Evolutionary conservation across 2,329 filamentous ascomycete genomes (phyloP), one percentile per base, ranked within the genome.

Genomic region (Exophiala spinifera): DNA sequence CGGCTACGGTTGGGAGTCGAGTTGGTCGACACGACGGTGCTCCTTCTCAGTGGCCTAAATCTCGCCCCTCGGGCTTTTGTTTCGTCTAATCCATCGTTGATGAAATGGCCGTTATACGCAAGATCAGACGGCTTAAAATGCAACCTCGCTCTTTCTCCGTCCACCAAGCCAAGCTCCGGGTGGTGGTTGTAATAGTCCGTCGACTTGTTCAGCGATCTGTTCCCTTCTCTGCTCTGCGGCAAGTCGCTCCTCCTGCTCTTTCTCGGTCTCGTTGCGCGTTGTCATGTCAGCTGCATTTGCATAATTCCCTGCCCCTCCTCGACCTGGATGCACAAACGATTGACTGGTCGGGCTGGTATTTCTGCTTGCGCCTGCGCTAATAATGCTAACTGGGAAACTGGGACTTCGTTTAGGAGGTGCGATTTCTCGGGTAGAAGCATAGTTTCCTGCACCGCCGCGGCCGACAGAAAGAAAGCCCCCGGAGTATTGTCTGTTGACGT

Each of bases 231-330:
- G 59, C 25, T 63, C 57, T 3, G 58, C 58, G 10, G 54, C 56
- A 15, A 48, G 46, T 48, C 49, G 40, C 40, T 61, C 57, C 31
- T 59, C 43, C 34, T 53, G 37, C 15, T 61, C 52, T 31, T 50
- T 56, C 19, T 51, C 56, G 1, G 50, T 34, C 45, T 56, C 54
- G n/a, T 20, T 48, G n/a, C 53, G 51, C n/a, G 52, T 49, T 19
- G 33, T 55, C 8, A 46, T 15, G 2, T 55, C 53, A 4, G 48
- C 51, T 3, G 57, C 56, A 4, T 61, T 59, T 4, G 50, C 55
- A 28, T 78, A 83, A 72, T 86, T 86, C 34, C 83, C 83, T 1
- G 82, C 81, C 17, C 83, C 83, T 60, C 83, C 83, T 54, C 83
- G 79, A 50, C 83, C 83, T 42, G 65, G 63, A 58, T 67, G 66